Percentiles rank a stretch among this genome's conserved stretches.
phyloP scores from a whole-genome alignment of 768 basidiomycete genomes.

The Hortiboletus campestris region DNA sequence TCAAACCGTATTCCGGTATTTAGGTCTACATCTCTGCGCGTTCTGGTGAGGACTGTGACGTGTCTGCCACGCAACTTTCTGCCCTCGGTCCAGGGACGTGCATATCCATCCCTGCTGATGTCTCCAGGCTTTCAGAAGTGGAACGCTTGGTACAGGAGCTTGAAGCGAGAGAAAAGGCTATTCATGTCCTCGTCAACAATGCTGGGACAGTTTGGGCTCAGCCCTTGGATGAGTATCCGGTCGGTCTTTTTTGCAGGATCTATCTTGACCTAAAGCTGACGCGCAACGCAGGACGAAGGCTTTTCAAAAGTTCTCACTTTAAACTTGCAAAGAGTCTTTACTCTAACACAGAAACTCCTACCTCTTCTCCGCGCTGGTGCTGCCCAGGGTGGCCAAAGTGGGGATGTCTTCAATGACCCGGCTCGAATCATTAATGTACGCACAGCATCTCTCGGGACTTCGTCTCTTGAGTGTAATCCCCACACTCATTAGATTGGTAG shows the following conservation, averaged over 20 bases:
- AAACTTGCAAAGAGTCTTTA: constrained; percentile 64
- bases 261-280: background rate
- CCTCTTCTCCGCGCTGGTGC: constrained; percentile 54
- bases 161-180: constrained; percentile 45
- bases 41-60: constrained; percentile 47
- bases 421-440: constrained; percentile 60
- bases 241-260: constrained; percentile 19
- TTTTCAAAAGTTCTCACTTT: constrained; percentile 61
- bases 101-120: constrained; percentile 51
- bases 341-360: constrained; percentile 56
- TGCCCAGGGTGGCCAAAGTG: constrained; percentile 37
- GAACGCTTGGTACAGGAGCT: constrained; percentile 51
- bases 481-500: constrained; percentile 49
- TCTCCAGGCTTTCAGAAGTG: constrained; percentile 53
- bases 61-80: constrained; percentile 51
- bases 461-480: background rate
- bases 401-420: constrained; percentile 42
- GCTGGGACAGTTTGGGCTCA: constrained; percentile 59
- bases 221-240: constrained; percentile 45
- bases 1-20: constrained; percentile 2
- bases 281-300: constrained; percentile 43
- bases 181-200: constrained; percentile 65
- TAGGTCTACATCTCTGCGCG: constrained; percentile 66
- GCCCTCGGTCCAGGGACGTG: constrained; percentile 54
- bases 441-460: background rate